Base-by-base conservation (phyloP, 805 yeast genomes). In the Kazachstania viticola region DNA sequence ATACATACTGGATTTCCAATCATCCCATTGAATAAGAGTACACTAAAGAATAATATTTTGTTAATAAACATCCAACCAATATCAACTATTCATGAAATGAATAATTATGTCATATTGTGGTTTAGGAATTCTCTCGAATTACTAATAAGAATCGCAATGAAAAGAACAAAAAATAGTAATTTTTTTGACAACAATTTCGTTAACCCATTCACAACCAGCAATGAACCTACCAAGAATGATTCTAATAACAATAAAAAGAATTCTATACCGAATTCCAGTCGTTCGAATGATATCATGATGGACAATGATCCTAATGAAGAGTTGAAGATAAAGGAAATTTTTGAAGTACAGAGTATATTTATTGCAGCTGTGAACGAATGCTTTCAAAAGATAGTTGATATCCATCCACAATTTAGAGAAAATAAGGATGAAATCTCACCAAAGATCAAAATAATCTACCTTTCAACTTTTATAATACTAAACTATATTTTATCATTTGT, bases 401-500 rank as follows among this genome's bases (percentile, higher is more conserved):
- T 51, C 13, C 58, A 50, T 32, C 58, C 59, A 17, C 44, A 42
- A 29, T 45, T 54, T 13, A 42, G 54, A 30, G 49, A 46, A 29
- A 45, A 47, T 32, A 45, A 43, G 15, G 41, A 49, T 7, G 34
- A 41, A 17, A 49, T 48, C 8, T 48, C 60, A 3, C 46, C 46
- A n/a, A 54, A 56, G 33, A 40, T 54, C 6, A 49, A 48, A 22
- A 40, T 58, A 9, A 41, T 65, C 9, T 62, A 64, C 28, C 44
- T 62, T 6, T 45, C 61, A 2, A 54, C 68, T 0, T 50, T 70
- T 33, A 53, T 61, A 0, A 42, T 68, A 8, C 46, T 74, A 19
- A 76, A 76, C 45, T 79, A 74, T 44, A 56, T 73, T 8, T 63
- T 75, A 8, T 55, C 75, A 2, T 56, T 75, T 25, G 67, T 74